phyloP scores from a whole-genome alignment of 1,284 basidiomycete species.

The Xanthoconium separans region DNA sequence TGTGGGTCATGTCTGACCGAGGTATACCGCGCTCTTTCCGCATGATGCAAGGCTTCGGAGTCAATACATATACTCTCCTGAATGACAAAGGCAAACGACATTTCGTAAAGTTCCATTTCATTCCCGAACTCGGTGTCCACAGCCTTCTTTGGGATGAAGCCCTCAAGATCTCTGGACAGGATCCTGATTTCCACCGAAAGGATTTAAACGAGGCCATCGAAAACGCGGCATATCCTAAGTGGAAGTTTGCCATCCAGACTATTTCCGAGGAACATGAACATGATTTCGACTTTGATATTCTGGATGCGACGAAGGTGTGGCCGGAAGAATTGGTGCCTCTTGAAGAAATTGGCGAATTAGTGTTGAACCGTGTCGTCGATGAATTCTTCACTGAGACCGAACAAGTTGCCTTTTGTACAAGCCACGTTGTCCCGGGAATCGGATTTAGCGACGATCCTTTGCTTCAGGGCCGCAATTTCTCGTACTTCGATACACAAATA shows the following conservation, averaged over 20 bases:
- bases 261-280: slow-evolving; percentile 68
- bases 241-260: slow-evolving; percentile 76
- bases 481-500: slow-evolving; percentile 81
- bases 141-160: slow-evolving; percentile 87
- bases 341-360: slow-evolving; percentile 72
- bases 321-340: slow-evolving; percentile 78
- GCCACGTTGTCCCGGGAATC: slow-evolving; percentile 80
- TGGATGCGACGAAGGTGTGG: slow-evolving; percentile 85
- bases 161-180: slow-evolving; percentile 77
- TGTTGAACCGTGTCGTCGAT: slow-evolving; percentile 63
- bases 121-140: slow-evolving; percentile 79
- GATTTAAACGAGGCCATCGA: slow-evolving; percentile 78
- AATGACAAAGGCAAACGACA: slow-evolving; percentile 64
- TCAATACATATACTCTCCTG: slow-evolving; percentile 77
- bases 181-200: slow-evolving; percentile 81
- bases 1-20: slow-evolving; percentile 84
- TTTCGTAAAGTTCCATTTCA: slow-evolving; percentile 88
- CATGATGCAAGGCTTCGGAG: slow-evolving; percentile 87
- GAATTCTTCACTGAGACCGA: slow-evolving; percentile 86
- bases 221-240: slow-evolving; percentile 65
- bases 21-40: slow-evolving; percentile 77
- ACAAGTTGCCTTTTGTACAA: slow-evolving; percentile 81
- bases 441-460: slow-evolving; percentile 81
- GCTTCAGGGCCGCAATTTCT: slow-evolving; percentile 82
- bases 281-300: slow-evolving; percentile 78